These are phyloP conservation scores for Phaeoacremonium minimum DNA, from an alignment of 2,329 filamentous ascomycete genomes.

Conservation along the genomic window DNA sequence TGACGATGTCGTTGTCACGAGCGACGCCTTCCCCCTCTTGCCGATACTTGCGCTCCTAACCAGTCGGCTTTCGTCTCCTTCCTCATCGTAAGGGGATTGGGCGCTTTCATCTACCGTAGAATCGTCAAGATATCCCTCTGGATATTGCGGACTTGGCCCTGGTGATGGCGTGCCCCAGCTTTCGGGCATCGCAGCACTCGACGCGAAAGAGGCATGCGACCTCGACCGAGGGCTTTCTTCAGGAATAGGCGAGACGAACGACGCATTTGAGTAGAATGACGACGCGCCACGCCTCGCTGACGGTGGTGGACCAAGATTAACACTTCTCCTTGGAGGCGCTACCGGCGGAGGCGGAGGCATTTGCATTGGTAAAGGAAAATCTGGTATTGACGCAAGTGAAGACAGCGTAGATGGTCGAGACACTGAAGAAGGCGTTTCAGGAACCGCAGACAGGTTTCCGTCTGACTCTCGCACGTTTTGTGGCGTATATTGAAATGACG, in stretches of 20 bases:
- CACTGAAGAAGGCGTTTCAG: slow-evolving; percentile 42
- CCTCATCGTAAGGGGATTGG: slow-evolving; percentile 36
- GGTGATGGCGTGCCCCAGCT: slow-evolving; percentile 55
- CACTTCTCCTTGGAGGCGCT: slow-evolving; percentile 38
- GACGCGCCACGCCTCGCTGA: slow-evolving; percentile 56
- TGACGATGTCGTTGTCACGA: slow-evolving; percentile 36
- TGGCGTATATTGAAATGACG: slow-evolving; percentile 44
- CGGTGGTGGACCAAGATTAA: slow-evolving; percentile 55
- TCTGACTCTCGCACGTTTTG: slow-evolving; percentile 31
- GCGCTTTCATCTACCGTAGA: slow-evolving; percentile 38
- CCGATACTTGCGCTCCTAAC: slow-evolving; percentile 60
- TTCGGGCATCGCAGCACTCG: slow-evolving; percentile 68
- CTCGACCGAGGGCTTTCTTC: slow-evolving; percentile 60
- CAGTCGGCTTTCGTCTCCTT: slow-evolving; percentile 50
- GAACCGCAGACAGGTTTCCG: slow-evolving; percentile 25
- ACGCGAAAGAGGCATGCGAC: slow-evolving; percentile 63
- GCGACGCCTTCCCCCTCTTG: slow-evolving; percentile 53
- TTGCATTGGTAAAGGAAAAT: slow-evolving; percentile 46
- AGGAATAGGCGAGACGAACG: slow-evolving; percentile 70
- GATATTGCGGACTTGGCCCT: slow-evolving; percentile 36
- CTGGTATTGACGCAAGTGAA: slow-evolving; percentile 53
- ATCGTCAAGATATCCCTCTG: slow-evolving; percentile 48
- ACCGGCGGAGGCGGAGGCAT: slow-evolving; percentile 16
- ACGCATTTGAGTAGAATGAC: slow-evolving; percentile 61
- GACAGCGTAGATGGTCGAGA: slow-evolving; percentile 50